Evolutionary conservation across 1,284 basidiomycete genomes (phyloP).

Genomic region (Ganoderma meredithae): DNA sequence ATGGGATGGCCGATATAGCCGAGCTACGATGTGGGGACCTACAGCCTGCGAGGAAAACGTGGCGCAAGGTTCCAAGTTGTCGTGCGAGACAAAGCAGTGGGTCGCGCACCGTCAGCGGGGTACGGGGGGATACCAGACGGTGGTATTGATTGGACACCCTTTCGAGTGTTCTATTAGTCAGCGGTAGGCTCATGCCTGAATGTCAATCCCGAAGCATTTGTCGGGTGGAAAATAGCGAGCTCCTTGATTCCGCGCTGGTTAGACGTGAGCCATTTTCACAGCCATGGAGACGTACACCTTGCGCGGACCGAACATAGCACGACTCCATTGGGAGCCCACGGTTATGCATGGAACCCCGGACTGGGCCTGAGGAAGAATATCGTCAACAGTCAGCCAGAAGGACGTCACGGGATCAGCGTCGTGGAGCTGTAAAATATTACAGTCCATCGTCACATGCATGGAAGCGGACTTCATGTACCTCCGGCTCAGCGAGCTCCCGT

Average conservation of each 20-base stretch:
- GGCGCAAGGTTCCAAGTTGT: neutral
- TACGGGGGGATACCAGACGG: neutral
- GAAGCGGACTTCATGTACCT: neutral
- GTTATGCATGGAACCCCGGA: neutral
- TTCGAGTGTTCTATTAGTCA: too few species aligned
- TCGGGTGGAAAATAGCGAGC: neutral
- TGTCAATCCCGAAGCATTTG: neutral
- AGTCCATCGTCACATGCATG: neutral
- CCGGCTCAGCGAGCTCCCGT: neutral
- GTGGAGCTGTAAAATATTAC: neutral
- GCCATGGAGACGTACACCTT: conserved; percentile 1
- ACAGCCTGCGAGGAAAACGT: conserved; percentile 17
- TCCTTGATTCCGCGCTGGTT: neutral
- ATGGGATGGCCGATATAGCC: conserved; percentile 25
- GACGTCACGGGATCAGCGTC: neutral
- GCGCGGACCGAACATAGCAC: neutral
- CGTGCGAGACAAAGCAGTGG: conserved; percentile 9
- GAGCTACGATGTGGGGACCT: conserved; percentile 3
- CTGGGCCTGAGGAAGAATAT: neutral
- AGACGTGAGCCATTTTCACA: neutral
- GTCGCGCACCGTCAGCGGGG: neutral
- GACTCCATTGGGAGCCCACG: neutral
- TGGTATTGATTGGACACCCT: neutral
- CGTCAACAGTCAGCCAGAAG: neutral
- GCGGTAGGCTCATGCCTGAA: neutral